Evolutionary conservation across 129 eudicot genomes (phyloP).

Genomic region (Helianthus tuberosus): DNA sequence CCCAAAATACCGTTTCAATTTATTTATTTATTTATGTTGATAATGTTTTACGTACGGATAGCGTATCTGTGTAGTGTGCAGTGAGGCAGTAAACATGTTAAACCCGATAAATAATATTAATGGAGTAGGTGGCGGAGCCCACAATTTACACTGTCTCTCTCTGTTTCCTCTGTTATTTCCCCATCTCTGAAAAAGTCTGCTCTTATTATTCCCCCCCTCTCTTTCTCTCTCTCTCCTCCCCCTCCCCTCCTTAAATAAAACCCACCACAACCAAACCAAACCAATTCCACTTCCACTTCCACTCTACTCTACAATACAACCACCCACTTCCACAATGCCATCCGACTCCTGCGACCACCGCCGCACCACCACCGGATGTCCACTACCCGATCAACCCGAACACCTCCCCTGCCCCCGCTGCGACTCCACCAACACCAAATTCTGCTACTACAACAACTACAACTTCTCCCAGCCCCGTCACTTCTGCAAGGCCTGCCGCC

Average conservation of each 20-base stretch:
- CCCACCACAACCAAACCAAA: constrained; percentile 4
- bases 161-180: constrained; percentile 24
- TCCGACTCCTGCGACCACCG: constrained; percentile 40
- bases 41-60: constrained; percentile 1
- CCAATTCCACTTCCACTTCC: background rate
- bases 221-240: background rate
- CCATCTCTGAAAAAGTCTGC: constrained; percentile 19
- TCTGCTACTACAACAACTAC: constrained; percentile 95
- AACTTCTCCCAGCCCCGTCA: constrained; percentile 93
- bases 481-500: constrained; percentile 77
- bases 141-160: constrained; percentile 25
- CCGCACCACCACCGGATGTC: constrained; percentile 26
- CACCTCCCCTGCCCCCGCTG: constrained; percentile 88
- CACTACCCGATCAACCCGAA: constrained; percentile 66
- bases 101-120: background rate
- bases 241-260: constrained; percentile 34
- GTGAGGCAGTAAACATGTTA: constrained; percentile 1
- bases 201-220: background rate
- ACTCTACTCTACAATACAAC: background rate
- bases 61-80: background rate
- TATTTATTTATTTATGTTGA: background rate
- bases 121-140: constrained; percentile 36
- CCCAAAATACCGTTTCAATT: background rate
- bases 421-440: constrained; percentile 73
- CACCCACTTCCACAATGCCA: constrained; percentile 32